A percentile compares a stretch with the other conserved stretches of the same genome.
These are phyloP conservation scores for Naematelia encephala DNA, from an alignment of 768 basidiomycete genomes.

Conservation along the genomic window DNA sequence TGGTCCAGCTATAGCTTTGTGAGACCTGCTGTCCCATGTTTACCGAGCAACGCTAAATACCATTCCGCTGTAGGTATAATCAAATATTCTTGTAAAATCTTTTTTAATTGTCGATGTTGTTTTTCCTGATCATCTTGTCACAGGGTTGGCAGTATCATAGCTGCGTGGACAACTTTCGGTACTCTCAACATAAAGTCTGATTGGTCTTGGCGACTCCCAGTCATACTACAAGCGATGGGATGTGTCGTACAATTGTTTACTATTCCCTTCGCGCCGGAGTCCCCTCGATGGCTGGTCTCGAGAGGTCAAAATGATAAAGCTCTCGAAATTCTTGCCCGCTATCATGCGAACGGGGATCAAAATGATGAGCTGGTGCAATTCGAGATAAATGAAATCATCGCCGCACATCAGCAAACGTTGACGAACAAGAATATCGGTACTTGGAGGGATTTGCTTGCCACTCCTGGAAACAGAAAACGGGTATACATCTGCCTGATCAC, in stretches of 20 bases:
- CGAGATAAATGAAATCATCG: slow-evolving; percentile 59
- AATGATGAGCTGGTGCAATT: slow-evolving; percentile 48
- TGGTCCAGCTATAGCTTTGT: slow-evolving; percentile 1
- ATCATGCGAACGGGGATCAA: slow-evolving; percentile 71
- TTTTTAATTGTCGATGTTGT: too few species aligned
- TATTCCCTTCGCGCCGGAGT: slow-evolving; percentile 21
- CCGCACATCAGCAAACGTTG: too few species aligned
- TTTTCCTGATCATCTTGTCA: too few species aligned
- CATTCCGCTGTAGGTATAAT: slow-evolving; percentile 17
- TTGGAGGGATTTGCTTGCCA: slow-evolving; percentile 30
- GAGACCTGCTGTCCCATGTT: slow-evolving; percentile 10
- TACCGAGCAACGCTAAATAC: too few species aligned
- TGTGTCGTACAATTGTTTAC: slow-evolving; percentile 14
- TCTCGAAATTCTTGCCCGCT: slow-evolving; percentile 59
- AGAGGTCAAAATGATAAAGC: slow-evolving; percentile 55
- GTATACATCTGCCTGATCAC: slow-evolving; percentile 26
- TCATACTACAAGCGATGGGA: slow-evolving; percentile 19
- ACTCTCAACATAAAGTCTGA: slow-evolving; percentile 16
- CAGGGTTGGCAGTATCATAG: background rate
- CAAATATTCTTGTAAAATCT: too few species aligned
- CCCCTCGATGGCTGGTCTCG: slow-evolving; percentile 53
- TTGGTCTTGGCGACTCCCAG: slow-evolving; percentile 25
- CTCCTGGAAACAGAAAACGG: slow-evolving; percentile 25
- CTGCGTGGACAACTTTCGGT: slow-evolving; percentile 12
- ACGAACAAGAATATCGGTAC: too few species aligned